These are phyloP conservation scores for Leccinum angustisporum DNA, from an alignment of 1,284 basidiomycete species.

Conservation along the genomic window DNA sequence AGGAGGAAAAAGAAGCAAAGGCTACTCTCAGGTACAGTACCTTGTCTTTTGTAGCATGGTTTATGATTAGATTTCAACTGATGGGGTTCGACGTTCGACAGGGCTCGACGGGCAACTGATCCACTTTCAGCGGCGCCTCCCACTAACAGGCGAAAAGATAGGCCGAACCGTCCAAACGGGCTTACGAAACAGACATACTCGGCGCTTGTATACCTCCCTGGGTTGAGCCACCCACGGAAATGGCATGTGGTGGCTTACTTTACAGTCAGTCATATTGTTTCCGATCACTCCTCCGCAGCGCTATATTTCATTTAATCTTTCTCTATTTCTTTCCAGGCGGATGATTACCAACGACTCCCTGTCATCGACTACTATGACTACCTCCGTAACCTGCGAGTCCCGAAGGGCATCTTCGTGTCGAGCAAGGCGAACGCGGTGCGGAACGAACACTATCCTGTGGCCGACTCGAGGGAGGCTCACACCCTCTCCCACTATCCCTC, in stretches of 20 bases:
- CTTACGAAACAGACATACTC: slow-evolving; percentile 81
- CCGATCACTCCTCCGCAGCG: slow-evolving; percentile 8
- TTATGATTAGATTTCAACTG: background rate
- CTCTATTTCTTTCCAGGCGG: slow-evolving; percentile 43
- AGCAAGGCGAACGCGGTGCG: slow-evolving; percentile 53
- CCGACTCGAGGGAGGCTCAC: slow-evolving; percentile 24
- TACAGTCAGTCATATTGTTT: slow-evolving; percentile 46
- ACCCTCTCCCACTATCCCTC: slow-evolving; percentile 5
- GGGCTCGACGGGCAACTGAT: slow-evolving; percentile 62
- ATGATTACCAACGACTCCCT: slow-evolving; percentile 64
- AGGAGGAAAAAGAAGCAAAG: slow-evolving; percentile 72
- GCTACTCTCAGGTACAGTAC: slow-evolving; percentile 59
- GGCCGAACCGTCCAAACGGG: slow-evolving; percentile 71
- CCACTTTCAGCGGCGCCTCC: slow-evolving; percentile 54
- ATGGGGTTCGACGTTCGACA: slow-evolving; percentile 27
- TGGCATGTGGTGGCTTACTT: slow-evolving; percentile 83
- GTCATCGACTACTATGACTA: slow-evolving; percentile 70
- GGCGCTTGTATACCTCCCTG: slow-evolving; percentile 62
- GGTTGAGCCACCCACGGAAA: slow-evolving; percentile 56
- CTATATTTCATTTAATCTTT: slow-evolving; percentile 14
- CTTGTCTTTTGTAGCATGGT: slow-evolving; percentile 10
- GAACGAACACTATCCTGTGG: slow-evolving; percentile 41
- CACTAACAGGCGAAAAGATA: slow-evolving; percentile 64
- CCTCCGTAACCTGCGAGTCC: slow-evolving; percentile 59
- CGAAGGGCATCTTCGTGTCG: slow-evolving; percentile 63